Evolutionary conservation across 345 rosid species (phyloP), one percentile per base, ranked within the genome.

Genomic region (Salix caprea): DNA sequence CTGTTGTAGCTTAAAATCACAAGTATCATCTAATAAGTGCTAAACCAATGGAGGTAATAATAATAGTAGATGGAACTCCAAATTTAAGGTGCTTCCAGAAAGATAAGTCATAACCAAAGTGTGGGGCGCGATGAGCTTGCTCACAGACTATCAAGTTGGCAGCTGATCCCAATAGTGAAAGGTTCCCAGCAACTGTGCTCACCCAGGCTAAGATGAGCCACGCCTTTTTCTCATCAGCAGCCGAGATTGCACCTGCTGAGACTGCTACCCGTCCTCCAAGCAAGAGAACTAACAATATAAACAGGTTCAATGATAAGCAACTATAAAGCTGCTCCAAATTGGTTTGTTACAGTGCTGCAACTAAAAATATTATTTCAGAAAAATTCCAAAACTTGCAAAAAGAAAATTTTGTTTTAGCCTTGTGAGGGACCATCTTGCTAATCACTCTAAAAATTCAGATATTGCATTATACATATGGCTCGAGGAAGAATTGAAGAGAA

Each of bases 191-290:
- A 24, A 94, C 87, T 0, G 97, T 88, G 82, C 99, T 92, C 67
- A 87, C 99, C 97, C 99, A 91, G 7, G 95, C 92, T 77, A 92
- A 80, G 39, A 91, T 73, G 34, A 94, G 83, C 98, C 97, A 94
- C 15, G 94, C 92, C 86, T 89, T 94, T 83, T 89, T 94, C 89
- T 85, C 94, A 7, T 89, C 86, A 0, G 80, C 80, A 1, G 83
- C 58, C 0, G 96, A 90, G 21, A 87, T 77, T 0, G 79, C 81
- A 19, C 92, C 91, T 0, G 95, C 97, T 4, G 98, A 91, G 60
- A 85, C 92, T 7, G 97, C 97, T 56, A 92, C 90, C 26, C 82
- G 77, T 12, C 81, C 89, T 62, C 98, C 97, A 21, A 92, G 89
- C 89, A 92, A 71, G 11, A 94, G 87, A 75, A 94, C 97, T 94